Percentiles rank a stretch among this genome's conserved stretches.
Conservation (phyloP, 257 asterid genomes). For the Solanum gandarillasii region DNA sequence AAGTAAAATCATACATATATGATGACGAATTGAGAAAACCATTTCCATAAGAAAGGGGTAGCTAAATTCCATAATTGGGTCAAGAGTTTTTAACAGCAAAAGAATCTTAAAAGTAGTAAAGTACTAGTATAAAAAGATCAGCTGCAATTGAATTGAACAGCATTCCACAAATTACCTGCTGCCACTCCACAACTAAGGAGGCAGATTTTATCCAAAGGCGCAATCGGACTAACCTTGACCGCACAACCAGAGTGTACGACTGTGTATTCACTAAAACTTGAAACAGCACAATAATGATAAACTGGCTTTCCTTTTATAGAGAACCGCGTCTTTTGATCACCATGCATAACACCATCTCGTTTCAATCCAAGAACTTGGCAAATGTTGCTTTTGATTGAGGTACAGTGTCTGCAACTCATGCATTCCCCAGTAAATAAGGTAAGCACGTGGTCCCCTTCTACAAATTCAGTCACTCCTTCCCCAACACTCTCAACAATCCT, state of each 20-base stretch:
- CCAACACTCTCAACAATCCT: conserved; percentile 95
- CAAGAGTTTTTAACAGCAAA: background rate
- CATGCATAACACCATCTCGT: conserved; percentile 85
- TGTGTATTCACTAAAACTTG: conserved; percentile 89
- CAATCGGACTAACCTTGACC: conserved; percentile 55
- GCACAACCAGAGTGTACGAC: conserved; percentile 97
- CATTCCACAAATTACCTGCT: conserved; percentile 43
- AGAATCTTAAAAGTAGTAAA: background rate
- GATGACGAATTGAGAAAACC: background rate
- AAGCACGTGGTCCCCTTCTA: conserved; percentile 75
- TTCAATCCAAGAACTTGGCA: conserved; percentile 85
- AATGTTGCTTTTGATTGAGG: conserved; percentile 69
- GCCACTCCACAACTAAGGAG: conserved; percentile 98
- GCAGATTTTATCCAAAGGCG: conserved; percentile 87
- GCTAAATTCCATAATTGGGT: background rate
- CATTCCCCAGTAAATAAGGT: conserved; percentile 89
- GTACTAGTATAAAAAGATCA: background rate
- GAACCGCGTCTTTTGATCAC: conserved; percentile 78
- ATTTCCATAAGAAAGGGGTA: background rate
- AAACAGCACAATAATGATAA: conserved; percentile 88
- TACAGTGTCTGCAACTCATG: conserved; percentile 68
- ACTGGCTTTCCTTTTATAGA: conserved; percentile 58
- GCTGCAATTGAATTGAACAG: background rate
- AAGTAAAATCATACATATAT: background rate
- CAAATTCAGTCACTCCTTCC: conserved; percentile 70